Percentiles rank a stretch among this genome's conserved stretches.
phyloP scores from a whole-genome alignment of 2,329 filamentous ascomycete species.

The Fusarium buxicola region DNA sequence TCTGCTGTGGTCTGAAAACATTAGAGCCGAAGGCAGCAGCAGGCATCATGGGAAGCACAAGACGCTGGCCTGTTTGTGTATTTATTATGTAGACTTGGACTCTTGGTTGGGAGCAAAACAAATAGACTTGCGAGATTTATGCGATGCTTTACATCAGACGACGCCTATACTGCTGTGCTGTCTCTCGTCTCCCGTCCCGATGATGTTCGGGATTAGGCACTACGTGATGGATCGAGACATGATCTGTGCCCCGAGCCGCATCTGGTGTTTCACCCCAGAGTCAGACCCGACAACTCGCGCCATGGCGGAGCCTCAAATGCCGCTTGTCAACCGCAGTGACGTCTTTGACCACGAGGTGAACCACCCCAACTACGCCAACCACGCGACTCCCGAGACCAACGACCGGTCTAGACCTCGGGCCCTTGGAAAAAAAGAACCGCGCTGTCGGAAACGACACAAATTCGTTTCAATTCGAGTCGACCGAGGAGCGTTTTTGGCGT shows the following conservation, averaged over 20 bases:
- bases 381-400: constrained; percentile 15
- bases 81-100: constrained; percentile 45
- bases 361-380: constrained; percentile 1
- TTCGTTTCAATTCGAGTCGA: no score
- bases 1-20: constrained; percentile 32
- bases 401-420: constrained; percentile 23
- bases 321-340: constrained; percentile 28
- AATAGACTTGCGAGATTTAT: constrained; percentile 44
- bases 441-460: no score
- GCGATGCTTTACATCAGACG: constrained; percentile 18
- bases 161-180: neutral
- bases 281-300: constrained; percentile 14
- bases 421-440: neutral
- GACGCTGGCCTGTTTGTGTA: constrained; percentile 46
- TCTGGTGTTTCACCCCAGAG: constrained; percentile 17
- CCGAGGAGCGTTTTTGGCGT: no score
- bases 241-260: constrained; percentile 8
- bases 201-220: constrained; percentile 2
- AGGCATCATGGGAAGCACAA: constrained; percentile 45
- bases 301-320: constrained; percentile 18
- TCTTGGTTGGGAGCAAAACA: constrained; percentile 36
- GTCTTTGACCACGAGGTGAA: constrained; percentile 11
- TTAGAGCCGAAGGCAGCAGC: constrained; percentile 29
- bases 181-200: constrained; percentile 2
- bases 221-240: constrained; percentile 5